Conservation (phyloP, 2,329 filamentous ascomycete species). For the Elsinoe arachidis region DNA sequence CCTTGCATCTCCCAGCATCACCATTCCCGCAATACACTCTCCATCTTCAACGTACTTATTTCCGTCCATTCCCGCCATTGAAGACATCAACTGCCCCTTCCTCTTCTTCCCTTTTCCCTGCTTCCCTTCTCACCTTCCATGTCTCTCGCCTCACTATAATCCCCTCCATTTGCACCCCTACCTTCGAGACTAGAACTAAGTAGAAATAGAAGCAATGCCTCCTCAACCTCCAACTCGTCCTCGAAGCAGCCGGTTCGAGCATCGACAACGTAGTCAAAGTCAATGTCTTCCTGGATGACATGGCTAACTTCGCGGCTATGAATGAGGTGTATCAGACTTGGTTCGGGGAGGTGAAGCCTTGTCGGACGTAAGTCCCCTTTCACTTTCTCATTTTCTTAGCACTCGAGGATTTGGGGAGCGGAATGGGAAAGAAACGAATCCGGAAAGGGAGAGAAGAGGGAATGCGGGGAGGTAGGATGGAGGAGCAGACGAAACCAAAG, state of each 20-base stretch:
- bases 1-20: too few relatives aligned
- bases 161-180: background rate
- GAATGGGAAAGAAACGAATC: too few relatives aligned
- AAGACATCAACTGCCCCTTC: too few relatives aligned
- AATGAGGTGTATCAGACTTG: constrained; percentile 44
- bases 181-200: background rate
- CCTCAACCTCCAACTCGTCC: constrained; percentile 50
- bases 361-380: constrained; percentile 23
- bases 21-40: too few relatives aligned
- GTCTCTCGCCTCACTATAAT: background rate
- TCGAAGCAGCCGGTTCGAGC: constrained; percentile 51
- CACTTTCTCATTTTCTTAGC: background rate
- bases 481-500: too few relatives aligned
- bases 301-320: constrained; percentile 55
- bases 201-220: constrained; percentile 37
- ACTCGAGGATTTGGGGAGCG: too few relatives aligned
- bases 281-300: constrained; percentile 57
- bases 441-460: too few relatives aligned
- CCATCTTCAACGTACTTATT: too few relatives aligned
- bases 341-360: constrained; percentile 27
- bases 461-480: too few relatives aligned
- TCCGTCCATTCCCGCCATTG: too few relatives aligned
- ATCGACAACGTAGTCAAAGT: constrained; percentile 57
- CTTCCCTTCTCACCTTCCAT: background rate
- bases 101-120: too few relatives aligned